Percentiles rank a stretch among this genome's conserved stretches.
phyloP scores from a whole-genome alignment of 2,329 filamentous ascomycete species.

The Colletotrichum echinochloae region DNA sequence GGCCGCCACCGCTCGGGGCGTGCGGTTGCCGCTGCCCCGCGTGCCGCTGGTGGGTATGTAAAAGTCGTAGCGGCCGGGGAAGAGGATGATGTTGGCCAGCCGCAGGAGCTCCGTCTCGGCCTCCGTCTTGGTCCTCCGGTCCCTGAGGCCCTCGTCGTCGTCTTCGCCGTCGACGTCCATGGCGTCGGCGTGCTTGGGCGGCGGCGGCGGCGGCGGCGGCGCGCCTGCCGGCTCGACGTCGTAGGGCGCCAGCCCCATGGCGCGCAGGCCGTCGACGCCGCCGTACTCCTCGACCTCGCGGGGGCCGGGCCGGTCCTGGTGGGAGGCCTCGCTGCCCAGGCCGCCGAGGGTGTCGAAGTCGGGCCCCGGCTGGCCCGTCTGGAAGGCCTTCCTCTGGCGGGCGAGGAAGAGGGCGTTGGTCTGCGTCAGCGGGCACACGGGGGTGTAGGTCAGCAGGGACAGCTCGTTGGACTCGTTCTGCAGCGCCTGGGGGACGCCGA shows the following conservation, averaged over 20 bases:
- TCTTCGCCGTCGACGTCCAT: conserved; percentile 46
- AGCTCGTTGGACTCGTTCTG: conserved; percentile 47
- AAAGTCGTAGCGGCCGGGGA: conserved; percentile 52
- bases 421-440: conserved; percentile 62
- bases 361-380: conserved; percentile 64
- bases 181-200: conserved; percentile 41
- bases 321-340: conserved; percentile 64
- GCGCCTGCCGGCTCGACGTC: conserved; percentile 53
- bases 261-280: conserved; percentile 62
- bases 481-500: conserved; percentile 45
- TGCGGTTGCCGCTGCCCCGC: conserved; percentile 39
- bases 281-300: conserved; percentile 64
- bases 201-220: conserved; percentile 38
- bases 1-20: conserved; percentile 24
- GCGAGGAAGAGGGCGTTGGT: conserved; percentile 57
- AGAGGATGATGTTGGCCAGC: conserved; percentile 68
- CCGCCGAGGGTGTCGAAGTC: conserved; percentile 68
- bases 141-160: conserved; percentile 44
- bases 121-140: conserved; percentile 48
- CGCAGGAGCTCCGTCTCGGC: conserved; percentile 65
- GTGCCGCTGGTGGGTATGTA: conserved; percentile 39
- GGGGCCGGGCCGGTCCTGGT: conserved; percentile 60
- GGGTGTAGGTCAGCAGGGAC: conserved; percentile 67
- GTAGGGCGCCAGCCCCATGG: conserved; percentile 70
- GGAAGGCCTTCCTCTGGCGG: conserved; percentile 64